Conservation (phyloP, 139 green algal species). For the Coelastrella sp. region DNA sequence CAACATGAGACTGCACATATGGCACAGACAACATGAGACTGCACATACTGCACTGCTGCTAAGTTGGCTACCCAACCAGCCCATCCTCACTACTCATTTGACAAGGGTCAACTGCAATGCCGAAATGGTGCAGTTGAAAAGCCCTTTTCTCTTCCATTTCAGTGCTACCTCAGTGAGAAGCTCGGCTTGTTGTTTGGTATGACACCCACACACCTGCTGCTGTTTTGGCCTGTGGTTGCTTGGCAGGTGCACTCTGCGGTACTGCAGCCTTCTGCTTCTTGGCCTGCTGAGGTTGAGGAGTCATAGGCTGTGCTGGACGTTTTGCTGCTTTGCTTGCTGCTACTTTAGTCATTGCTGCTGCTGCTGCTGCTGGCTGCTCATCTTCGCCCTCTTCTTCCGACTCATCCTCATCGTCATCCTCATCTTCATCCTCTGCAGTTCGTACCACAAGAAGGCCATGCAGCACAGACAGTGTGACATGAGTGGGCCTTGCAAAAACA, state of each 20-base stretch:
- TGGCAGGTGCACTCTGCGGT: slow-evolving; percentile 27
- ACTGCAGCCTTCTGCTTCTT: slow-evolving; percentile 18
- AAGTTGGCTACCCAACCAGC: background rate
- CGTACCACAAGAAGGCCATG: too few relatives aligned
- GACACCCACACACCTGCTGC: slow-evolving; percentile 14
- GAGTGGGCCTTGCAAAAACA: too few relatives aligned
- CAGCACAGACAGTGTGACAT: too few relatives aligned
- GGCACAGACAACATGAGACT: background rate
- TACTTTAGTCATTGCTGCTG: background rate
- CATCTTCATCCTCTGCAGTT: too few relatives aligned
- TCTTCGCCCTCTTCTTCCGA: background rate
- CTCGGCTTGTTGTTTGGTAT: too few relatives aligned
- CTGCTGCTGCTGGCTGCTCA: slow-evolving; percentile 38
- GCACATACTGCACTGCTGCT: background rate
- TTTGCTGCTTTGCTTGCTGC: slow-evolving; percentile 5
- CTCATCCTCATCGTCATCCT: slow-evolving; percentile 33
- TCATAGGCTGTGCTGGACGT: slow-evolving; percentile 18
- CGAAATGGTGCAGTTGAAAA: too few relatives aligned
- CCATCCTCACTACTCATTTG: too few relatives aligned
- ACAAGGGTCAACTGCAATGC: too few relatives aligned
- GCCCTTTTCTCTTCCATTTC: too few relatives aligned
- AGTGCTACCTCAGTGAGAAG: too few relatives aligned
- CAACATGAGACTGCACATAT: background rate
- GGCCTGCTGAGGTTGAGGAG: slow-evolving; percentile 15
- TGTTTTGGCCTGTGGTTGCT: slow-evolving; percentile 20